Base-by-base conservation (phyloP, 768 basidiomycete genomes). In the Lentinus brumalis region DNA sequence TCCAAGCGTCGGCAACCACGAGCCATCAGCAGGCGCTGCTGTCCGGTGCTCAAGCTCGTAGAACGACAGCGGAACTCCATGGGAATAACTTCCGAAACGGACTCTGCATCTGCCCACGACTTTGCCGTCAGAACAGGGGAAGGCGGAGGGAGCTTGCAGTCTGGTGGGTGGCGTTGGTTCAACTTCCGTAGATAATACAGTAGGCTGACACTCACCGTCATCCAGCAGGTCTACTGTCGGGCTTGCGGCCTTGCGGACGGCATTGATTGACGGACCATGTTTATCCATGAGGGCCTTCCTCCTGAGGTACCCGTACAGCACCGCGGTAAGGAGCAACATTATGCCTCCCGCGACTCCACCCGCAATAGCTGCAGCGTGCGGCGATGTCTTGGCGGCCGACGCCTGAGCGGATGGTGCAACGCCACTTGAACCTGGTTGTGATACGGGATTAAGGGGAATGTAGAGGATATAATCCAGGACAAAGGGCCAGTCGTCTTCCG, bases 381-480 rank as follows among this genome's bases (percentile, higher is more conserved):
- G 21, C 21, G 35, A 35, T 1, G 35, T 35, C 35, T 35, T 35
- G 7, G 11, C 35, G 35, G 11, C 6, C 35, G 35, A 35, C 11
- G 35, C 35, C 35, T 35, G 35, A 35, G 35, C 35, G 35, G 35
- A 3, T 35, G 35, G 35, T 1, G 35, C 35, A 35, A 7, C 35
- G 11, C 16, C 8, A 21, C 44, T 21, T 9, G 44, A 21, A 45
- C 44, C n/a, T n/a, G 16, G 16, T 16, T 16, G 12, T 29, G 21
- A 14, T 12, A 14, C 21, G 14, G 35, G 16, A 38, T 51, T 8
- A 11, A 59, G 45, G 2, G 52, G 58, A 12, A 39, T 12, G 44
- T 59, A 59, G 12, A 53, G 51, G 21, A 59, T 53, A 29, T 47
- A 59, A n/a, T 59, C 58, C 16, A 59, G 29, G 7, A 52, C 31